Percentiles rank a stretch among this genome's conserved stretches.
phyloP scores from a whole-genome alignment of 1,284 basidiomycete genomes.

The Fomitopsis palustris region DNA sequence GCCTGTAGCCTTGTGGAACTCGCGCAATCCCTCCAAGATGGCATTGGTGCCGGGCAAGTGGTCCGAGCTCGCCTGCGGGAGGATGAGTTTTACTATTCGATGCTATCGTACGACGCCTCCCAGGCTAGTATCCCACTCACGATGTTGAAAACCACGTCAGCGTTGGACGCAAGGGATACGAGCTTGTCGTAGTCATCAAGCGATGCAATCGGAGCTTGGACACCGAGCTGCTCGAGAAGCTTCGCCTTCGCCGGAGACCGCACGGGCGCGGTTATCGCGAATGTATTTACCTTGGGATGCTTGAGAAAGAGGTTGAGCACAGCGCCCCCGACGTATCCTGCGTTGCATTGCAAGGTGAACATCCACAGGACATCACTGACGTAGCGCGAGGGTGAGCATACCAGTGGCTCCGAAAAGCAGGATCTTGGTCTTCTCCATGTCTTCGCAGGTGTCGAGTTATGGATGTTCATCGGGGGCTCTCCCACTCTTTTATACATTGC shows the following conservation, averaged over 20 bases:
- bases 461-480: neutral
- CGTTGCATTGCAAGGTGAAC: neutral
- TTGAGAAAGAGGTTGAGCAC: conserved; percentile 41
- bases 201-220: conserved; percentile 32
- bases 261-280: conserved; percentile 40
- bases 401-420: conserved; percentile 25
- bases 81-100: too few species aligned
- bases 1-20: conserved; percentile 34
- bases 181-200: conserved; percentile 29
- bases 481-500: neutral
- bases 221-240: conserved; percentile 28
- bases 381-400: conserved; percentile 1
- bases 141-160: conserved; percentile 46
- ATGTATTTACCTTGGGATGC: conserved; percentile 36
- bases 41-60: conserved; percentile 31
- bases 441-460: neutral
- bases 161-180: conserved; percentile 32
- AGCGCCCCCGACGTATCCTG: conserved; percentile 53
- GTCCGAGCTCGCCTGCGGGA: conserved; percentile 4
- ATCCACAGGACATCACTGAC: neutral
- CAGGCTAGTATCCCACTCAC: too few species aligned
- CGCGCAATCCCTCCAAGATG: conserved; percentile 45
- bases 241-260: conserved; percentile 37
- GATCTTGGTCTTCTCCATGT: conserved; percentile 12
- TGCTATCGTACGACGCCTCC: neutral